Conservation (phyloP, 192 early-diverging fungal genomes). For the Thoreauomyces humboldtii region DNA sequence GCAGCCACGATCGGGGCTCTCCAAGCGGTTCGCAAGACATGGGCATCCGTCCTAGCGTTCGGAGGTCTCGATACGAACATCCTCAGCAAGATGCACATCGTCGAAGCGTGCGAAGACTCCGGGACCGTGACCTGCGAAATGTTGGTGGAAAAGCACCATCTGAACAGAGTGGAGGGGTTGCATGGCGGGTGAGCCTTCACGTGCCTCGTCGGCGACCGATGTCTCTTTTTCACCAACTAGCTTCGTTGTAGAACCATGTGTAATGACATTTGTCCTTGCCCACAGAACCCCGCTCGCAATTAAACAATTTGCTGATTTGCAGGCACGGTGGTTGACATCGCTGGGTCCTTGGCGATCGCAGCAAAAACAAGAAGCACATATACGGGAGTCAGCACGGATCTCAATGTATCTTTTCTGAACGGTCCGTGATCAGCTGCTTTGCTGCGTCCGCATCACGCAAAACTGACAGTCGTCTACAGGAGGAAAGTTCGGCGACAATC, state of each 20-base stretch:
- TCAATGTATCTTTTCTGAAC: constrained; percentile 24
- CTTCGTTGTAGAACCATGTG: too few species aligned
- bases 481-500: constrained; percentile 22
- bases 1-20: background rate
- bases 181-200: constrained; percentile 17
- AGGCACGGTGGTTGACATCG: constrained; percentile 22
- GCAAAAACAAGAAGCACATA: constrained; percentile 13
- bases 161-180: constrained; percentile 21
- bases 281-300: background rate
- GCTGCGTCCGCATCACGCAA: background rate
- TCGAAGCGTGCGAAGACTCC: constrained; percentile 13
- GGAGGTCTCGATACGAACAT: constrained; percentile 17
- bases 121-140: constrained; percentile 22
- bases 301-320: background rate
- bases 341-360: constrained; percentile 21
- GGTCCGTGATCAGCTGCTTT: background rate
- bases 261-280: background rate
- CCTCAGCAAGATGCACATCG: constrained; percentile 9
- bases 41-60: constrained; percentile 7
- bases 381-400: constrained; percentile 19
- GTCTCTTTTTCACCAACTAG: background rate
- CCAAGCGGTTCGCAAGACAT: constrained; percentile 15
- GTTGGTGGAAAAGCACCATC: constrained; percentile 23
- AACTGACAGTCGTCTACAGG: background rate
- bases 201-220: background rate